These are phyloP conservation scores for Pontederia paniculata DNA, from an alignment of 176 grass and related monocot species.

Conservation along the genomic window DNA sequence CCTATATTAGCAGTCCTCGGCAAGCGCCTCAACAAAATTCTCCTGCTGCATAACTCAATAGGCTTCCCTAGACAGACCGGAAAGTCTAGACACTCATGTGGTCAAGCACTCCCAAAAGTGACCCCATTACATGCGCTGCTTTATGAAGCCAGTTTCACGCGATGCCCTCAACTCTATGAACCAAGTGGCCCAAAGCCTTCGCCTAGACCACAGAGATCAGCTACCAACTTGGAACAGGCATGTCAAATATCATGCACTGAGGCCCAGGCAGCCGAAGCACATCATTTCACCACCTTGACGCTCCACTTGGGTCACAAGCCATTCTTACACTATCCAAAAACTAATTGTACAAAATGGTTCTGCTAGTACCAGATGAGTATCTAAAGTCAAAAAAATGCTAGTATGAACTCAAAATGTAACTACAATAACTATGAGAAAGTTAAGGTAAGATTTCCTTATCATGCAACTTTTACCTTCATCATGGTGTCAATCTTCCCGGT, in stretches of 20 bases:
- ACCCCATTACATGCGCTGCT: too few relatives aligned
- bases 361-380: too few relatives aligned
- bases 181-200: background rate
- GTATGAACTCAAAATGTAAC: background rate
- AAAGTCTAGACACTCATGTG: too few relatives aligned
- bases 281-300: background rate
- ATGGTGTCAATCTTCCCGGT: slow-evolving; percentile 78
- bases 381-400: too few relatives aligned
- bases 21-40: too few relatives aligned
- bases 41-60: too few relatives aligned
- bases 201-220: rapidly evolving
- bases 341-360: too few relatives aligned
- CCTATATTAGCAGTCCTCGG: too few relatives aligned
- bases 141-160: background rate
- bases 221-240: background rate
- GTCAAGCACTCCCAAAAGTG: too few relatives aligned
- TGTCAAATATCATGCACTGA: background rate
- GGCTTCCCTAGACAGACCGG: too few relatives aligned
- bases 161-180: slow-evolving; percentile 7
- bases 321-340: too few relatives aligned
- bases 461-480: slow-evolving; percentile 60
- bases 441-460: background rate
- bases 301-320: slow-evolving; percentile 13
- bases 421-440: background rate
- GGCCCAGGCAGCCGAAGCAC: background rate